Evolutionary conservation across 371 early-diverging fungal species (phyloP), one percentile per base, ranked within the genome.

Genomic region (Nematocida minor): DNA sequence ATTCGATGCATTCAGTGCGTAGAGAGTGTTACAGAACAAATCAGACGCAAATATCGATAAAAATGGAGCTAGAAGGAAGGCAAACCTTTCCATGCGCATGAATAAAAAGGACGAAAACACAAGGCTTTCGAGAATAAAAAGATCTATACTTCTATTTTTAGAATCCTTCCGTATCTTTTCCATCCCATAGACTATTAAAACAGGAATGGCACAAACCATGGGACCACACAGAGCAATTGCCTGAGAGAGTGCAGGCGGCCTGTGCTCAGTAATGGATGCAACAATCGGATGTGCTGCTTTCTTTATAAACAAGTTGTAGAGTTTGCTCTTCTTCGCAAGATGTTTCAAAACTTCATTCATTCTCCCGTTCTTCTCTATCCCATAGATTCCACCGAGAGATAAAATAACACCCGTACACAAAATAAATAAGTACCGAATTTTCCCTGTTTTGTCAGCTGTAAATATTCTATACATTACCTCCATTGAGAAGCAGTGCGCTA

Each of bases 11-110:
- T 18, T 80, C 32, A 86, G 66, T 44, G 88, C 87, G 32, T 90
- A 84, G 85, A 89, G 92, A 18, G 87, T 89, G 77, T 92, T 27
- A 40, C 41, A 68, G 9, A 54, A 36, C 18, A 55, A 36, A 41
- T 68, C 34, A 14, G 55, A 18, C 6, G 20, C 4, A 9, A 53
- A 11, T 3, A 74, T 29, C 6, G 77, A 41, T 4, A 62, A 31
- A 29, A 74, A 74, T 6, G 77, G 77, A 22, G 64, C 20, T 4
- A 51, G 16, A 9, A 74, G 66, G 36, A 74, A 62, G 14, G 77
- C 41, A 48, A 74, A 74, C 49, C 77, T 49, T 32, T 74, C 77
- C 77, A 74, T 74, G 6, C 20, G n/a, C 29, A 74, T 18, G 36
- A 47, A 74, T 11, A 74, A 9, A 14, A 31, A 11, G 16, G 36